phyloP scores from a whole-genome alignment of 768 basidiomycete genomes.

The Leccinum subtestaceum region DNA sequence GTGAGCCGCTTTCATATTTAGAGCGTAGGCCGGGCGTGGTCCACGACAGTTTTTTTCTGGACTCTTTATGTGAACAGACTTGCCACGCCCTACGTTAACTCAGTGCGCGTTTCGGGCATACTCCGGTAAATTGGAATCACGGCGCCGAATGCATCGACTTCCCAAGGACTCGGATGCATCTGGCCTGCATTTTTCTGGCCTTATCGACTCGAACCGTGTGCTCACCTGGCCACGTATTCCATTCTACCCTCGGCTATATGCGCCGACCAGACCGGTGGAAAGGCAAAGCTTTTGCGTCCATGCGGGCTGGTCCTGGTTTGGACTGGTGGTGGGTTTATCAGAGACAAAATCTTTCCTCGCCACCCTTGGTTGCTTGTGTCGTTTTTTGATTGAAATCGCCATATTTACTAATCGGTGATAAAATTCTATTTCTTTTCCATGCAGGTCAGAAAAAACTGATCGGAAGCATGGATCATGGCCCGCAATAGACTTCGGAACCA shows the following conservation, averaged over 20 bases:
- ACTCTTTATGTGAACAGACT: neutral
- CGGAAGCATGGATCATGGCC: neutral
- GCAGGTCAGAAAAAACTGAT: neutral
- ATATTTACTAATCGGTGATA: neutral
- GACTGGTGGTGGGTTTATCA: neutral
- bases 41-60: neutral
- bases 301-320: constrained; percentile 1
- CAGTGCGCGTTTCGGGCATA: neutral
- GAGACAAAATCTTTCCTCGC: neutral
- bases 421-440: neutral
- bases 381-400: neutral
- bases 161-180: neutral
- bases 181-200: neutral
- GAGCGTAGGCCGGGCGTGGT: neutral
- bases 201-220: neutral
- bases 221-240: neutral
- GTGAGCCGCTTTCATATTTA: neutral
- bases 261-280: neutral
- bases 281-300: neutral
- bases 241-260: neutral
- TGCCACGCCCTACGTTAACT: neutral
- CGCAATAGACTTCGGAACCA: neutral
- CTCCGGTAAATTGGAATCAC: neutral
- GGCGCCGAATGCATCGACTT: neutral
- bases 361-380: constrained; percentile 1